Conservation (phyloP, 2,329 filamentous ascomycete genomes). For the Polychaeton citri region DNA sequence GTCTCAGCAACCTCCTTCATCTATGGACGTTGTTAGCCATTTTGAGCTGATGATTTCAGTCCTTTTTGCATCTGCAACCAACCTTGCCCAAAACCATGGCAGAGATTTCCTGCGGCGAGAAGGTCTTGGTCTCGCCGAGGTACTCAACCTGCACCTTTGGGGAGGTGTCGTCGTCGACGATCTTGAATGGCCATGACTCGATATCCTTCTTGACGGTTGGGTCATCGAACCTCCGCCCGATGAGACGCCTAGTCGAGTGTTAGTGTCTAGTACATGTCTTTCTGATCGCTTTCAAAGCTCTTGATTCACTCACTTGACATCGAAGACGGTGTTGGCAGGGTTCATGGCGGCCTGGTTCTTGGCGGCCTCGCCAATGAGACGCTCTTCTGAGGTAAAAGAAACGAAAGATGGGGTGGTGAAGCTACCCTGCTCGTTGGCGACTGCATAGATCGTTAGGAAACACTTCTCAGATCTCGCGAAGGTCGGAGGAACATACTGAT, state of each 20-base stretch:
- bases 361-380: slow-evolving; percentile 96
- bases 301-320: slow-evolving; percentile 55
- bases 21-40: slow-evolving; percentile 33
- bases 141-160: slow-evolving; percentile 93
- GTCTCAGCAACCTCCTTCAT: slow-evolving; percentile 99
- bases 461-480: slow-evolving; percentile 2
- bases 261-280: slow-evolving; percentile 12
- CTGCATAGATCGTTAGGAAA: slow-evolving; percentile 10
- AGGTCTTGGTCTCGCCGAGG: slow-evolving; percentile 84
- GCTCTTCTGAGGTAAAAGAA: slow-evolving; percentile 97
- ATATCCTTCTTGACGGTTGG: slow-evolving; percentile 97
- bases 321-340: slow-evolving; percentile 95
- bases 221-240: slow-evolving; percentile 90
- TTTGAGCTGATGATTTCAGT: not conserved
- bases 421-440: slow-evolving; percentile 99
- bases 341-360: slow-evolving; percentile 99
- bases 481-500: slow-evolving; percentile 54
- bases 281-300: slow-evolving; percentile 1
- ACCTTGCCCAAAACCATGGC: slow-evolving; percentile 98
- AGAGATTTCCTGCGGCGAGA: slow-evolving; percentile 97
- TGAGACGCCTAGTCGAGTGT: slow-evolving; percentile 61
- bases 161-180: slow-evolving; percentile 76
- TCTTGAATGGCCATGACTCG: slow-evolving; percentile 99
- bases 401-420: slow-evolving; percentile 99
- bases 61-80: slow-evolving; percentile 12